These are phyloP conservation scores for Magnusiomyces suaveolens DNA, from an alignment of 1,139 yeast species.

Conservation along the genomic window DNA sequence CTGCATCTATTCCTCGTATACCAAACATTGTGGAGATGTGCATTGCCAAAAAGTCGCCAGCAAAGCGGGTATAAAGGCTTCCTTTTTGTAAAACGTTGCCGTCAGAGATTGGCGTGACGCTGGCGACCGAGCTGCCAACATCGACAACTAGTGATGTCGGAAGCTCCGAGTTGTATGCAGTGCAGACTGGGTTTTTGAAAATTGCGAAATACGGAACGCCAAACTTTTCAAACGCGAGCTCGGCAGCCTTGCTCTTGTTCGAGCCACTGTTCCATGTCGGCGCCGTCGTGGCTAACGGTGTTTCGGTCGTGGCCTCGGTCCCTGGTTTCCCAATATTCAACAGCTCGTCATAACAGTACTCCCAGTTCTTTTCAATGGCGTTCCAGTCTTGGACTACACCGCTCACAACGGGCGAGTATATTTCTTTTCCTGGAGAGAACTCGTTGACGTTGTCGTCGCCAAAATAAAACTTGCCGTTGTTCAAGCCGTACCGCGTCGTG, in stretches of 20 bases:
- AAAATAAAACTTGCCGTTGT: constrained; percentile 20
- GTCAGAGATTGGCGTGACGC: constrained; percentile 89
- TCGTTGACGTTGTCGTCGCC: constrained; percentile 31
- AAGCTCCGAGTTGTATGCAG: constrained; percentile 41
- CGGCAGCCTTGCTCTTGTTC: constrained; percentile 64
- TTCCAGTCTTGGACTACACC: constrained; percentile 41
- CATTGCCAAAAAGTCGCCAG: constrained; percentile 36
- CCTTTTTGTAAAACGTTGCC: constrained; percentile 41
- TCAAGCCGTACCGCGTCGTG: constrained; percentile 46
- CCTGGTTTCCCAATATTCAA: constrained; percentile 38
- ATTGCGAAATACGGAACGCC: constrained; percentile 79
- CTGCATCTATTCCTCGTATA: constrained; percentile 24
- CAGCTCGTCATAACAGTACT: constrained; percentile 30
- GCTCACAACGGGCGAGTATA: constrained; percentile 33
- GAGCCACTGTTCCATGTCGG: constrained; percentile 75
- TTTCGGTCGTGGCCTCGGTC: constrained; percentile 42
- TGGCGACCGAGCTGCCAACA: constrained; percentile 35
- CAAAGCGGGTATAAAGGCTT: constrained; percentile 31
- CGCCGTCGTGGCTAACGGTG: constrained; percentile 72
- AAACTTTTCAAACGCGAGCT: constrained; percentile 62
- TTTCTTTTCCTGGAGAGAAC: constrained; percentile 31
- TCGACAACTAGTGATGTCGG: constrained; percentile 34
- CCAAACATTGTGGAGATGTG: constrained; percentile 30
- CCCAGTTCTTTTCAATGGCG: constrained; percentile 35
- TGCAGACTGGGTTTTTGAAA: constrained; percentile 78